Evolutionary conservation across 2,329 filamentous ascomycete species (phyloP), one percentile per base, ranked within the genome.

Genomic region (Hypomyces rosellus): DNA sequence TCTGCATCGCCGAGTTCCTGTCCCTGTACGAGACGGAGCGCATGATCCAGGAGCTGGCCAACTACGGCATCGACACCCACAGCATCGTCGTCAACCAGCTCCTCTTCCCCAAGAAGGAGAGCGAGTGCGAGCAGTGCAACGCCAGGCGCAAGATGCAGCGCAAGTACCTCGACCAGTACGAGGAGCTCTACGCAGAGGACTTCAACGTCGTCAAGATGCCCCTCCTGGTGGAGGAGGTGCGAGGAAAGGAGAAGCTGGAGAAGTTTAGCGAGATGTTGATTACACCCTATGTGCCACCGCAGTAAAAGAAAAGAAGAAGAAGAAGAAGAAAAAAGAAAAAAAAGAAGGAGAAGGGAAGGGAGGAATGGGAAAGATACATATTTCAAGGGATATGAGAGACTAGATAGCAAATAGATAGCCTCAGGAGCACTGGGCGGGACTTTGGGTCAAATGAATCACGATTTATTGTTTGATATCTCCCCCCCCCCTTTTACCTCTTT

Each of bases 181-280:
- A 95, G 72, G 93, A 99, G 74, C 74, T 99, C 52, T 99, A 99
- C 67, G 91, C 96, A 65, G 93, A 99, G 69, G 70, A 72, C 54
- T 99, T 99, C 75, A 96, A 99, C 66, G 91, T 99, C 37, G 92
- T 99, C 59, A 92, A 92, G 77, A 97, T 99, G 91, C 93, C 93
- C 36, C 71, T 99, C 63, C 73, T 99, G 53, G 89, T 95, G 1
- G 92, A 99, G 69, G 93, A 99, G 74, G 91, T 99, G 9, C 78
- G 93, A 62, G 93, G 93, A 41, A 96, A 95, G 77, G 92, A 97
- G 65, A 92, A 84, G 70, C 74, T 99, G 60, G 90, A 95, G 72
- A 89, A 82, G 70, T 97, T 93, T 68, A 90, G 86, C 65, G 83
- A 90, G 63, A 89, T 93, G 87, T 75, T 93, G 54, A 78, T 91